A percentile compares a stretch with the other conserved stretches of the same genome.
Conservation (phyloP, 441 rosid genomes). For the Biscutella auriculata region DNA sequence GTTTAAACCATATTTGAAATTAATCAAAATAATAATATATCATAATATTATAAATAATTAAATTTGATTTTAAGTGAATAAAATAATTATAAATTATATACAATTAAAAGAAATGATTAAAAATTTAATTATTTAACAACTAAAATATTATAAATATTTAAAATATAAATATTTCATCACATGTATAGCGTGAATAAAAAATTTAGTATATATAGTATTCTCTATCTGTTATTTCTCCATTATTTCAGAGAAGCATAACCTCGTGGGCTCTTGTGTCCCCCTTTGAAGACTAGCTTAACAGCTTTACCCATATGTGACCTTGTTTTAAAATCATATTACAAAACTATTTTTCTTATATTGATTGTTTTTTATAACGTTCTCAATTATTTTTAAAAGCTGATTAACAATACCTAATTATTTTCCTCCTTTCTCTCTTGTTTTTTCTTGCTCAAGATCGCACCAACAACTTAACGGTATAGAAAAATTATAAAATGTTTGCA, state of each 20-base stretch:
- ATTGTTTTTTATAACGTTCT: conserved; percentile 16
- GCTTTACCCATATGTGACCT: conserved; percentile 25
- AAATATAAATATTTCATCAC: no score
- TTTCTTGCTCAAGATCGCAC: conserved; percentile 13
- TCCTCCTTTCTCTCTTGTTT: not conserved
- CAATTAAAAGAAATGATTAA: not conserved
- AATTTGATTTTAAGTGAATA: no score
- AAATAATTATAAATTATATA: no score
- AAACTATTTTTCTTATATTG: not conserved
- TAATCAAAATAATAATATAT: no score
- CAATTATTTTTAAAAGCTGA: conserved; percentile 10
- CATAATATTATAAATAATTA: no score
- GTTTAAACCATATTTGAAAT: no score
- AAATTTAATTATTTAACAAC: no score
- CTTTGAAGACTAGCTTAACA: conserved; percentile 10
- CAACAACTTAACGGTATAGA: conserved; percentile 21
- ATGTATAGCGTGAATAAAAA: no score
- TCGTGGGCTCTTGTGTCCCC: conserved; percentile 29
- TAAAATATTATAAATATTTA: no score
- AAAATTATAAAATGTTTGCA: conserved; percentile 3
- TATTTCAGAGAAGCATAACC: conserved; percentile 9
- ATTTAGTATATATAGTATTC: not conserved
- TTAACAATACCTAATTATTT: conserved; percentile 11
- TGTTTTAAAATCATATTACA: not conserved
- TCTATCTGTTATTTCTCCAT: not conserved